These are phyloP conservation scores for Pichia sp. DNA, from an alignment of 1,139 yeast genomes.

Conservation along the genomic window DNA sequence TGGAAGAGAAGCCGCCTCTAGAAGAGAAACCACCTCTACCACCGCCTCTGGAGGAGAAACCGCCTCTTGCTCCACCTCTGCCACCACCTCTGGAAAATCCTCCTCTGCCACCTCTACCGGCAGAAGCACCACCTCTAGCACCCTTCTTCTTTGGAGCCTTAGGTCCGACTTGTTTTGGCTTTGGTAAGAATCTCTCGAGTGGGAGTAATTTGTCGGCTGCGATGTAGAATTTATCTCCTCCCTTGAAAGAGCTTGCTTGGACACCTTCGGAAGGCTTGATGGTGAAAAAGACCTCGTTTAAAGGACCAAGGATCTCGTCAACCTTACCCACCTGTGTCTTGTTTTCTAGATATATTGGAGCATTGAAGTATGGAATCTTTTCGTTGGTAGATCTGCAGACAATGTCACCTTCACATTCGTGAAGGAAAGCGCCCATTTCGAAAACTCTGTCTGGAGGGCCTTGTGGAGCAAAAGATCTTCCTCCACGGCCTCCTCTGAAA, in stretches of 20 bases:
- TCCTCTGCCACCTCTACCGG: slow-evolving; percentile 18
- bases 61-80: slow-evolving; percentile 34
- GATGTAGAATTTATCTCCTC: slow-evolving; percentile 93
- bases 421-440: slow-evolving; percentile 92
- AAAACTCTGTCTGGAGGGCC: slow-evolving; percentile 93
- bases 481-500: slow-evolving; percentile 51
- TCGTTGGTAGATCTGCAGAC: slow-evolving; percentile 93
- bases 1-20: slow-evolving; percentile 18
- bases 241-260: slow-evolving; percentile 86
- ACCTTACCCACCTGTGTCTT: slow-evolving; percentile 95
- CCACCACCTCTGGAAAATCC: slow-evolving; percentile 33
- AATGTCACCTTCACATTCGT: slow-evolving; percentile 95
- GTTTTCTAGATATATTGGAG: slow-evolving; percentile 95
- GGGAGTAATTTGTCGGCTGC: slow-evolving; percentile 95
- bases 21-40: slow-evolving; percentile 21
- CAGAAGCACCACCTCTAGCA: slow-evolving; percentile 40
- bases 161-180: slow-evolving; percentile 77
- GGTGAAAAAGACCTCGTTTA: slow-evolving; percentile 95
- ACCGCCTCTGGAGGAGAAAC: slow-evolving; percentile 33
- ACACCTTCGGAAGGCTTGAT: slow-evolving; percentile 95
- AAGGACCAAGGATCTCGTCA: slow-evolving; percentile 95
- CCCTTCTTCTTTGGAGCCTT: slow-evolving; percentile 70
- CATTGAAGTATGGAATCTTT: slow-evolving; percentile 96
- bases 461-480: slow-evolving; percentile 57
- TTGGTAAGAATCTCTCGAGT: slow-evolving; percentile 90